Evolutionary conservation across 177 flowering plant species (phyloP).

Genomic region (Telopea speciosissima): DNA sequence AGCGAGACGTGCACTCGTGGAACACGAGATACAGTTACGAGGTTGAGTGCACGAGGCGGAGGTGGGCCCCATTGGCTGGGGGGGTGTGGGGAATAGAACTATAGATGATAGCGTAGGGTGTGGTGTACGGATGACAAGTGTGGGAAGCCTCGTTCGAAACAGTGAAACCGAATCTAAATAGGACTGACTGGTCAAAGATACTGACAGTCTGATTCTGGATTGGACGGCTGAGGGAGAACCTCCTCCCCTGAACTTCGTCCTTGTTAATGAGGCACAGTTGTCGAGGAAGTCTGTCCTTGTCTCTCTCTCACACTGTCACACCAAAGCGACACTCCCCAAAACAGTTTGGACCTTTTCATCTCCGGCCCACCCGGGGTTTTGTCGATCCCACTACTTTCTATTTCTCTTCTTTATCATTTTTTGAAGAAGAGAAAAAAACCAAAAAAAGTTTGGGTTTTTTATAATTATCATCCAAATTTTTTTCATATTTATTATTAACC

Average conservation of each 20-base stretch:
- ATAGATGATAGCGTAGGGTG: background rate
- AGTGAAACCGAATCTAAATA: constrained; percentile 27
- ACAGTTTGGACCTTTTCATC: no score
- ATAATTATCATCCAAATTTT: no score
- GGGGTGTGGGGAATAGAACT: no score
- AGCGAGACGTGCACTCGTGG: constrained; percentile 16
- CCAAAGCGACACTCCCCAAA: background rate
- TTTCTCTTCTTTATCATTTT: no score
- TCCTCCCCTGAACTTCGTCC: no score
- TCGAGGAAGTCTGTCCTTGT: constrained; percentile 4
- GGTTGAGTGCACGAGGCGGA: constrained; percentile 17
- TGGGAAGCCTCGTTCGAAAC: constrained; percentile 11
- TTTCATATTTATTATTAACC: no score
- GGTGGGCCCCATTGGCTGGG: no score
- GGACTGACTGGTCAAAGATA: constrained; percentile 27
- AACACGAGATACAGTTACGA: constrained; percentile 13
- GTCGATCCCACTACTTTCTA: no score
- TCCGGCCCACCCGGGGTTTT: no score
- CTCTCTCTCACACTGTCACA: constrained; percentile 10
- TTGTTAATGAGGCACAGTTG: no score
- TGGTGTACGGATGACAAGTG: background rate
- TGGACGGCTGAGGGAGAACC: constrained; percentile 18
- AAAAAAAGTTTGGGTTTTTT: no score
- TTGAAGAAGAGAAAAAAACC: no score
- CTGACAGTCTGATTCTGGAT: constrained; percentile 7